Percentiles rank a stretch among this genome's conserved stretches.
Conservation (phyloP, 139 green algal species). For the Picochlorum sp. region DNA sequence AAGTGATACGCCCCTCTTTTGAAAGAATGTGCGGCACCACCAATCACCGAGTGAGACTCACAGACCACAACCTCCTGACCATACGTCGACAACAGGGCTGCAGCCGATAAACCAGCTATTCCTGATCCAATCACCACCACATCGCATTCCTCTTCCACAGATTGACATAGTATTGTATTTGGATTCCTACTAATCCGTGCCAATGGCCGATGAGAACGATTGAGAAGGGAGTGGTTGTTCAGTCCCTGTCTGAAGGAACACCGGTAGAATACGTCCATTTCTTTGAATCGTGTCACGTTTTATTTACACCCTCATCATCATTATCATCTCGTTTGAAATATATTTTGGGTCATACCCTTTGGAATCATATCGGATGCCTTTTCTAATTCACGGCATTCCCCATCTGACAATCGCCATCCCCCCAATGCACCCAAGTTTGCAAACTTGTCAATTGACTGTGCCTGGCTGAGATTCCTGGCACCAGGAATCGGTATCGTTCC, state of each 20-base stretch:
- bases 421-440: conserved; percentile 31
- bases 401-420: conserved; percentile 54
- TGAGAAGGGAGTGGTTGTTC: no score
- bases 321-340: conserved; percentile 73
- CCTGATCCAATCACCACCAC: conserved; percentile 61
- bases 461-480: conserved; percentile 72
- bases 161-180: no score
- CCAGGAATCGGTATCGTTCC: conserved; percentile 91
- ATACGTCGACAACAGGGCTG: conserved; percentile 73
- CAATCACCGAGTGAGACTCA: conserved; percentile 72
- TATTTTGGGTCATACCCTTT: conserved; percentile 76
- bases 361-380: conserved; percentile 31
- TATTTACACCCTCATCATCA: no score
- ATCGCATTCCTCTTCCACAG: conserved; percentile 35
- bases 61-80: conserved; percentile 44
- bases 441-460: no score
- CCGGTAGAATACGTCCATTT: no score
- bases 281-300: no score
- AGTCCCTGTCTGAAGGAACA: no score
- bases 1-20: conserved; percentile 73
- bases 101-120: conserved; percentile 60
- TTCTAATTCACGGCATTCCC: conserved; percentile 63
- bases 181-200: no score
- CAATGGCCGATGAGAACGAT: no score
- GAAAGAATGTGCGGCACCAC: conserved; percentile 82